Base-by-base conservation (phyloP, 805 yeast species). In the Cyberlindnera samutprakarnensis region DNA sequence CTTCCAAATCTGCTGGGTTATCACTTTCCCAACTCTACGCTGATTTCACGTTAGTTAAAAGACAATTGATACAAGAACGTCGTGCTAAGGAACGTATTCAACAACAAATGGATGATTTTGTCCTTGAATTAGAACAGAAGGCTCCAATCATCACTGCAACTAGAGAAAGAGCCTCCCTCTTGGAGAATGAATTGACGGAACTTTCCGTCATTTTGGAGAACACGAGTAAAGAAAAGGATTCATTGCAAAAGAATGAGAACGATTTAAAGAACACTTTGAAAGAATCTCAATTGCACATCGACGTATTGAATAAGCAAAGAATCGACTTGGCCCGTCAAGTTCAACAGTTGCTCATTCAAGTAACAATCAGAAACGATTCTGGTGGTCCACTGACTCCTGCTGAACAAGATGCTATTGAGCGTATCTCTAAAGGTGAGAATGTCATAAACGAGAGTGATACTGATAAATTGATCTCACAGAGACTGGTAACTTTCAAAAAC, bases 261-360 rank as follows among this genome's bases (percentile, higher is more conserved):
- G 48, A 51, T n/a, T 17, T 46, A 4, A 26, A 39, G 1, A 32
- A 35, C 4, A 54, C 50, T 33, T 23, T 57, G 2, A 41, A 47
- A 15, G 54, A 57, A 23, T 45, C 61, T 46, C 50, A 68, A 54
- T 25, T 39, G 5, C 56, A 58, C 18, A 54, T 61, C 15, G 38
- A 66, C 16, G 41, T 70, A 5, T 53, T 81, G 40, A 65, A 68
- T 27, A 71, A 68, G 35, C 75, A 79, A 41, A 70, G 79, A 26
- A 59, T 67, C 18, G 96, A 90, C 48, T 60, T 90, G 24, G 83
- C 94, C 6, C 74, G 77, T 26, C 97, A 90, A 53, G 70, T 92
- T n/a, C 85, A 83, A 43, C 69, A 67, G 30, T 64, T 87, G 23
- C 63, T 90, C 23, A 69, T 80, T 12, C 85, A 82, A 48, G 64